A percentile compares a stretch with the other conserved stretches of the same genome.
Conservation (phyloP, 148 eudicot species). For the Camellia japonica region DNA sequence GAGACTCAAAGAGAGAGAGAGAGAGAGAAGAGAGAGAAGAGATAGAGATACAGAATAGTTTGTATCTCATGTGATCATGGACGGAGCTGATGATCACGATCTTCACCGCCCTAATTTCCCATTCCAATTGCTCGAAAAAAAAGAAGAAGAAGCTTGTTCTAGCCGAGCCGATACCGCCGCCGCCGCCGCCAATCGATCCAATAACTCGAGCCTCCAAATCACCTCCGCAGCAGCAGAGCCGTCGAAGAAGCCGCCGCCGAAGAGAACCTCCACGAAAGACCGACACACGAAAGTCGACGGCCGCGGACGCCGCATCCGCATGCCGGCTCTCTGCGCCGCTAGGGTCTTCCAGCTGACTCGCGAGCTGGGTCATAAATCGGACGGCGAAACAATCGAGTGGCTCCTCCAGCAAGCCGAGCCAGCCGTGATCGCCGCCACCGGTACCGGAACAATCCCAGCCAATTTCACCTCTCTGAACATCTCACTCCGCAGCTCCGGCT, state of each 20-base stretch:
- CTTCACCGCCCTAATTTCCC: conserved; percentile 73
- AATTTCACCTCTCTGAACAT: conserved; percentile 90
- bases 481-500: conserved; percentile 84
- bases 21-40: neutral
- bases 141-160: conserved; percentile 63
- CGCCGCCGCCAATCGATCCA: conserved; percentile 17
- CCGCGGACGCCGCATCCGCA: conserved; percentile 92
- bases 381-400: conserved; percentile 97
- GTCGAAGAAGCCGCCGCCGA: conserved; percentile 59
- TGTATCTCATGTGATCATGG: conserved; percentile 40
- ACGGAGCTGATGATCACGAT: conserved; percentile 66
- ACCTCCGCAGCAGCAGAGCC: conserved; percentile 25
- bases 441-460: conserved; percentile 96
- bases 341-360: conserved; percentile 94
- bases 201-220: conserved; percentile 11
- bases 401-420: conserved; percentile 96
- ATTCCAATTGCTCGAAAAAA: conserved; percentile 76
- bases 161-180: conserved; percentile 27
- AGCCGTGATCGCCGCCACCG: conserved; percentile 92
- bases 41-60: neutral
- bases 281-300: conserved; percentile 98
- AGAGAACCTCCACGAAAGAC: conserved; percentile 81
- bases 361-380: conserved; percentile 91
- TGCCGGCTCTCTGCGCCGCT: conserved; percentile 96
- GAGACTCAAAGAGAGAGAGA: neutral